Evolutionary conservation across 2,329 filamentous ascomycete genomes (phyloP).

Genomic region (Trichophyton simii): DNA sequence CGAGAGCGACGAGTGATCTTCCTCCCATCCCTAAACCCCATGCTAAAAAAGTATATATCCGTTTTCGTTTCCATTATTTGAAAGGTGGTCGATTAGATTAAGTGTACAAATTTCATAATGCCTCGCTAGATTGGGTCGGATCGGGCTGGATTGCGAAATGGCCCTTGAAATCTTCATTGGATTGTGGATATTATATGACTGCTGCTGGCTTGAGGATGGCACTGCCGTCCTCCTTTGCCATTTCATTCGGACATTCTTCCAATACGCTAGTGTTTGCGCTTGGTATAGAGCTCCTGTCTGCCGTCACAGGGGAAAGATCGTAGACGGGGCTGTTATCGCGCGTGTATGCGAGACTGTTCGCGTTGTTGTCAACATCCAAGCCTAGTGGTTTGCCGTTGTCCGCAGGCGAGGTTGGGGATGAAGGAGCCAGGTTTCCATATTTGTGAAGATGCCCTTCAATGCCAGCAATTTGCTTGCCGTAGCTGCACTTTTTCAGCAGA

Average conservation of each 20-base stretch:
- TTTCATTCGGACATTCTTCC: conserved; percentile 24
- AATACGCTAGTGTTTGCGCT: conserved; percentile 49
- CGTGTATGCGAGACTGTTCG: conserved; percentile 2
- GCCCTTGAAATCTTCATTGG: background rate
- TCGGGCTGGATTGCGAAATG: background rate
- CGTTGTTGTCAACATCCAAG: background rate
- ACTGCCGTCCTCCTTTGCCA: background rate
- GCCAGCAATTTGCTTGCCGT: conserved; percentile 53
- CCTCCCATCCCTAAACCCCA: conserved; percentile 1
- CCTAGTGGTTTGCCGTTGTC: background rate
- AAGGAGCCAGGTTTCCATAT: background rate
- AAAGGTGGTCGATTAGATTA: conserved; percentile 2
- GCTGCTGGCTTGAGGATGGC: background rate
- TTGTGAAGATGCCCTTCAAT: conserved; percentile 39
- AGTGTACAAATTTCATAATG: conserved; percentile 3
- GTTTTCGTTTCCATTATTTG: conserved; percentile 3
- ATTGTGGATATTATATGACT: background rate
- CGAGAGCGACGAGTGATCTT: background rate
- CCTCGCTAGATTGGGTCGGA: background rate
- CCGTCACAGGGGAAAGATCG: conserved; percentile 34
- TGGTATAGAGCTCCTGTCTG: conserved; percentile 54
- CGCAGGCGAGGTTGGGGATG: conserved; percentile 5
- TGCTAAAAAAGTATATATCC: conserved; percentile 4
- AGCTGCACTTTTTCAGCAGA: conserved; percentile 50
- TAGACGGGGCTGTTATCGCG: conserved; percentile 10